A percentile compares a stretch with the other conserved stretches of the same genome.
phyloP scores from a whole-genome alignment of 2,329 filamentous ascomycete species.

The Bipolaris sorokiniana region DNA sequence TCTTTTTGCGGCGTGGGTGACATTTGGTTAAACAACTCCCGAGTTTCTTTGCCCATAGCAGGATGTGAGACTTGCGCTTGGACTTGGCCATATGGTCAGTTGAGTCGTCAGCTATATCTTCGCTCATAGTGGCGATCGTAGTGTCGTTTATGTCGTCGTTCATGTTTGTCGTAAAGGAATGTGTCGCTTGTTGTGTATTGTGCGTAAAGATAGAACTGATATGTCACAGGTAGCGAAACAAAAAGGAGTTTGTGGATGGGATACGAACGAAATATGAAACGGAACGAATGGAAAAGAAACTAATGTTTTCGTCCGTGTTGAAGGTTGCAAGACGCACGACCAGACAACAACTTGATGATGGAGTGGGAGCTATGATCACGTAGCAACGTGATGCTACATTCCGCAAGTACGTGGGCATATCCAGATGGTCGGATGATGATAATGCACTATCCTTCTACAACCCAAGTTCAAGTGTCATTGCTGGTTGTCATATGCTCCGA shows the following conservation, averaged over 20 bases:
- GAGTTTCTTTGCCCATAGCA: conserved; percentile 11
- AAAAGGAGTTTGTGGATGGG: neutral
- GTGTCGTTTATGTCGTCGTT: neutral
- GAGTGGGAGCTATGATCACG: neutral
- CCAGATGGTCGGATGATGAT: conserved; percentile 9
- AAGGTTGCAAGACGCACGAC: neutral
- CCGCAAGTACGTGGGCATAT: neutral
- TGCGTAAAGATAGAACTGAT: neutral
- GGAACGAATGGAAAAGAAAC: neutral
- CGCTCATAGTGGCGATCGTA: neutral
- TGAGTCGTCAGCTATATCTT: neutral
- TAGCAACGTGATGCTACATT: neutral
- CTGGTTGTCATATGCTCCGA: neutral
- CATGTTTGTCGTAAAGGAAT: neutral
- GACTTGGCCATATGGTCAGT: neutral
- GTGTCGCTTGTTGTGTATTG: neutral
- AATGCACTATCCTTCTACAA: neutral
- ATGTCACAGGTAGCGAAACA: neutral
- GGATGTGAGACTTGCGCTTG: conserved; percentile 10
- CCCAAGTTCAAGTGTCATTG: neutral
- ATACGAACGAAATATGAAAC: neutral
- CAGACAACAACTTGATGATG: neutral
- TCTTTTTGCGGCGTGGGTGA: conserved; percentile 9
- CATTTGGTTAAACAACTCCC: conserved; percentile 8
- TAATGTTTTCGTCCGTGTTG: neutral